Base-by-base conservation (phyloP, 2,329 filamentous ascomycete species). In the Ceratocystis harringtonii region DNA sequence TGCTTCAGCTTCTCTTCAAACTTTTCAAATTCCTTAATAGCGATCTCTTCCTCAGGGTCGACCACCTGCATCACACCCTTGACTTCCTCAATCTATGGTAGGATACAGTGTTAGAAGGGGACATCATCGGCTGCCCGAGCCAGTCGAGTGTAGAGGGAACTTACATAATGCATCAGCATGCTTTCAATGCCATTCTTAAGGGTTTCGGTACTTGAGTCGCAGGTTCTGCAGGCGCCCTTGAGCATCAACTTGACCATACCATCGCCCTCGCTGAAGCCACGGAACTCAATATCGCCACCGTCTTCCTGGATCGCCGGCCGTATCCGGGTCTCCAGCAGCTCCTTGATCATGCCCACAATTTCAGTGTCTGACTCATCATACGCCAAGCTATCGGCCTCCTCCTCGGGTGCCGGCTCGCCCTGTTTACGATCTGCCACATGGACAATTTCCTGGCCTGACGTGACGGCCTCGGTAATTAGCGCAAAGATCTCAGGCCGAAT, bases 261-360 rank as follows among this genome's bases (percentile, higher is more conserved):
- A 43, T 76, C 65, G 70, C 90, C 82, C 62, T 65, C 65, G 70
- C 91, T 83, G 71, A 97, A 97, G 0, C 92, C 92, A 19, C 89
- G 81, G 74, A 92, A 95, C 75, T 99, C 94, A 72, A 99, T 97
- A 74, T 99, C 94, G 58, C 94, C 94, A 61, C 94, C 94, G 70
- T 99, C 94, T 74, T 97, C 94, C 75, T 97, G 94, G 69, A 99
- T 99, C 0, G 92, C 89, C 0, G 94, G 94, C 55, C 94, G 83
- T 72, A 99, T 96, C 68, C 94, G 82, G 30, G 94, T 99, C 76
- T 99, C 94, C 44, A 99, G 80, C 41, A 99, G 79, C 77, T 99
- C 94, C 78, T 97, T 96, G 77, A 99, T 97, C 94, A 97, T 97
- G 67, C 90, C 88, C 7, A 99, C 88, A 10, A 96, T 90, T 76